Evolutionary conservation across 257 asterid genomes (phyloP).

Genomic region (Asclepias syriaca): DNA sequence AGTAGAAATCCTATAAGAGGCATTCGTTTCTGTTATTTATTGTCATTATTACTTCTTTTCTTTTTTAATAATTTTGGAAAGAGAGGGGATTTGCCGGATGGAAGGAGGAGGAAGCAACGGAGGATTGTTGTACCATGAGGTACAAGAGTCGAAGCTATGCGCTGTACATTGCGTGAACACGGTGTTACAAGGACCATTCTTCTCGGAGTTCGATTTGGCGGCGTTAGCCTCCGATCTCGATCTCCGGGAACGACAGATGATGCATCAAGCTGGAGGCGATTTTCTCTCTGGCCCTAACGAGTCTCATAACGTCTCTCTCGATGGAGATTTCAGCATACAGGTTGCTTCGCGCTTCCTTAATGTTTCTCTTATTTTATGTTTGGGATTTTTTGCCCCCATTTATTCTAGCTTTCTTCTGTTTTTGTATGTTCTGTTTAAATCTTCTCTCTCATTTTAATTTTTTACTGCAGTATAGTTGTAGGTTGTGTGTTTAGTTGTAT

Average conservation of each 20-base stretch:
- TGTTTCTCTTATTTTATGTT: neutral
- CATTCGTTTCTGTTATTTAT: no score
- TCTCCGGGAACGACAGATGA: constrained; percentile 83
- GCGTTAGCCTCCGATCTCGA: constrained; percentile 98
- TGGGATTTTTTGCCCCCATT: neutral
- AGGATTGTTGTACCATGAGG: constrained; percentile 98
- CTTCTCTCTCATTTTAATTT: neutral
- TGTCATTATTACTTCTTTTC: neutral
- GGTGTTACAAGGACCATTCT: constrained; percentile 91
- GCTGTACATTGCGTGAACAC: constrained; percentile 98
- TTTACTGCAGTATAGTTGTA: neutral
- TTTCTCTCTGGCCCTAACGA: constrained; percentile 36
- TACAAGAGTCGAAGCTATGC: constrained; percentile 98
- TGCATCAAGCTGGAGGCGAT: constrained; percentile 77
- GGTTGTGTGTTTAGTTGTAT: neutral
- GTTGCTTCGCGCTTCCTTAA: constrained; percentile 8
- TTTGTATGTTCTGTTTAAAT: neutral
- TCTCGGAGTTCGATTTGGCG: constrained; percentile 98
- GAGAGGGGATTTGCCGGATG: neutral
- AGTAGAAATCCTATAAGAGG: no score
- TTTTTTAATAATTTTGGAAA: neutral
- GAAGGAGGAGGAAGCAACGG: constrained; percentile 54
- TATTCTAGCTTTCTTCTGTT: neutral
- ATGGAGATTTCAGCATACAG: constrained; percentile 48
- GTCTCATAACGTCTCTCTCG: constrained; percentile 42